phyloP scores from a whole-genome alignment of 305 asterid genomes.

The Fraxinus albicans region DNA sequence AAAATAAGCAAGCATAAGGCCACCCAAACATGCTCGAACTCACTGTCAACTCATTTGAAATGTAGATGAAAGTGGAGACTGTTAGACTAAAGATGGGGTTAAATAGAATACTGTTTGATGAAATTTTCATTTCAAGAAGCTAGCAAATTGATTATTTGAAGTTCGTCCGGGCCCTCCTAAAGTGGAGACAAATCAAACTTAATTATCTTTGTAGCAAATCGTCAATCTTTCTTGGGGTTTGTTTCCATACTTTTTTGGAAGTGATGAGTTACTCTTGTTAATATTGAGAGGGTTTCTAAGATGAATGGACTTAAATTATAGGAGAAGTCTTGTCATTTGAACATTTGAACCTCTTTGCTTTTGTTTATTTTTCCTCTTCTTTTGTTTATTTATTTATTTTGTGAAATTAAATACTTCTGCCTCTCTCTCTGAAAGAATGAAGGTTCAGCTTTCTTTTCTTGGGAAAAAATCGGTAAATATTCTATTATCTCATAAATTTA shows the following conservation, averaged over 20 bases:
- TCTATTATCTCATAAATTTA: conserved; percentile 17
- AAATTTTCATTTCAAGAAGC: neutral
- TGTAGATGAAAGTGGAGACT: neutral
- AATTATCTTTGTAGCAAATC: neutral
- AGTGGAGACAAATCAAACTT: neutral
- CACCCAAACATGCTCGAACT: neutral
- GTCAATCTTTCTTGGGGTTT: neutral
- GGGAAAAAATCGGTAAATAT: neutral
- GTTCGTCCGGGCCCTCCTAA: neutral
- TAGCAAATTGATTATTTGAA: neutral
- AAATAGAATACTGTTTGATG: neutral
- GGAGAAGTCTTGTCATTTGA: neutral
- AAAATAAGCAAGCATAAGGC: neutral
- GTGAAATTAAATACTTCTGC: neutral
- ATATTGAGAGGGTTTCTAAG: neutral
- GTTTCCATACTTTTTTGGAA: neutral
- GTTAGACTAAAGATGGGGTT: neutral
- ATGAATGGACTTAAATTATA: neutral
- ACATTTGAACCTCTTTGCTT: neutral
- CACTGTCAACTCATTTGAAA: neutral
- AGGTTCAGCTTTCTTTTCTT: neutral
- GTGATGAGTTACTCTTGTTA: neutral
- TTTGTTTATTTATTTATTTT: neutral
- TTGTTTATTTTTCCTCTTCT: neutral
- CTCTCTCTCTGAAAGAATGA: neutral